These are phyloP conservation scores for Silene noctiflora DNA, from an alignment of 179 eudicot species.

Conservation along the genomic window DNA sequence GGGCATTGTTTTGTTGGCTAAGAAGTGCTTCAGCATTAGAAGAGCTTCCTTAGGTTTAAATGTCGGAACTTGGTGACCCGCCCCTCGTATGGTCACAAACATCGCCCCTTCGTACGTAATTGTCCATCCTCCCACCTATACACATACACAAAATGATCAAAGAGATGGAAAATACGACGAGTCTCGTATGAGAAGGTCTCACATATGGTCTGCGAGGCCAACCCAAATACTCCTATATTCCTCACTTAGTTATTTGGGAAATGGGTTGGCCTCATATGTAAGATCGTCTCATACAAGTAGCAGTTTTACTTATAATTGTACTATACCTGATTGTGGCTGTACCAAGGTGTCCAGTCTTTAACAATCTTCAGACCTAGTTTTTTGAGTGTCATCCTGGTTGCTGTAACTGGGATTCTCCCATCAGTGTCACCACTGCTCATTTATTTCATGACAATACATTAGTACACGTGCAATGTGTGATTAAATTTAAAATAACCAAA, in stretches of 20 bases:
- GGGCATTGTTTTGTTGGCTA: slow-evolving; percentile 50
- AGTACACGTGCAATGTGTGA: neutral
- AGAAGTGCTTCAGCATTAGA: slow-evolving; percentile 44
- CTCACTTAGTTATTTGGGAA: too few relatives aligned
- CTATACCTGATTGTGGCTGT: slow-evolving; percentile 51
- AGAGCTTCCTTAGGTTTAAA: slow-evolving; percentile 61
- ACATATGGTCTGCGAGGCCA: too few relatives aligned
- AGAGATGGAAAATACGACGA: neutral
- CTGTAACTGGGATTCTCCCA: slow-evolving; percentile 76
- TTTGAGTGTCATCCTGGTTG: slow-evolving; percentile 49
- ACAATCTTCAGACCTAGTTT: slow-evolving; percentile 57
- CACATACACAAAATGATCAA: neutral
- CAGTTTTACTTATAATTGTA: neutral
- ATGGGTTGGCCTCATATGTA: too few relatives aligned
- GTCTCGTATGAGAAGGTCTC: too few relatives aligned
- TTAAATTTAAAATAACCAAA: too few relatives aligned
- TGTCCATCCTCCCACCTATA: slow-evolving; percentile 77
- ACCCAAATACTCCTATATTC: too few relatives aligned
- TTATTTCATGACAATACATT: neutral
- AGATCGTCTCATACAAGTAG: neutral
- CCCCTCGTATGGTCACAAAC: slow-evolving; percentile 74
- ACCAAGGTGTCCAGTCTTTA: slow-evolving; percentile 79
- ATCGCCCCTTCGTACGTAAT: slow-evolving; percentile 53
- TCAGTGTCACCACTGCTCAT: slow-evolving; percentile 69
- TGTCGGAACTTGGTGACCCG: slow-evolving; percentile 78